Conservation (phyloP, 257 asterid species). For the Orobanche coerulescens region DNA sequence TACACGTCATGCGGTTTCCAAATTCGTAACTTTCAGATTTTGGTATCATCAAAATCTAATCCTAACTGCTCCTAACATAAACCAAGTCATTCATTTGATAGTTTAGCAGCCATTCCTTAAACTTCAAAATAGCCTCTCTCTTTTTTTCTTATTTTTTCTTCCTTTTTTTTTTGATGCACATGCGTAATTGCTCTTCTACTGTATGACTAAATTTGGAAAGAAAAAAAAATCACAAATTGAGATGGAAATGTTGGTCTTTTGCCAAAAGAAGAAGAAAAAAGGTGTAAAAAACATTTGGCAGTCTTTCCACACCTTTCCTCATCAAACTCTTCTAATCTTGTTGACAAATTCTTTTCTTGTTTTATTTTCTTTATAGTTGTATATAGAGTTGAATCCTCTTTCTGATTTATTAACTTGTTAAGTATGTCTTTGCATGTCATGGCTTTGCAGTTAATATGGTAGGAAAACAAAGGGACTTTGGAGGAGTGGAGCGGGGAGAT, state of each 20-base stretch:
- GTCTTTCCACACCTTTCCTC: neutral
- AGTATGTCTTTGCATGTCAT: conserved; percentile 20
- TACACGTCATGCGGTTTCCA: no score
- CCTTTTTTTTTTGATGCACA: neutral
- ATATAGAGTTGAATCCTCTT: conserved; percentile 2
- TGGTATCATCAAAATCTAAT: no score
- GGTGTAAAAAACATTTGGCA: neutral
- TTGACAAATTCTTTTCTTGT: neutral
- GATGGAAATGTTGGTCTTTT: conserved; percentile 10
- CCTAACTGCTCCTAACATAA: no score
- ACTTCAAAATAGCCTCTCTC: conserved; percentile 1
- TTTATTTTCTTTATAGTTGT: neutral
- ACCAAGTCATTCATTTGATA: neutral
- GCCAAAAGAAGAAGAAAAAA: neutral
- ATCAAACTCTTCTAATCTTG: conserved; percentile 7
- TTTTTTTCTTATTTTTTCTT: neutral
- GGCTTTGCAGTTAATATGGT: conserved; percentile 51
- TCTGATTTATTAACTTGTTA: neutral
- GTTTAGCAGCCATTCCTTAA: conserved; percentile 2
- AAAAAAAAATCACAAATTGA: neutral
- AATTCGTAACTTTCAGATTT: no score
- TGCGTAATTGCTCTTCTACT: neutral
- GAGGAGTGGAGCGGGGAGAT: conserved; percentile 82
- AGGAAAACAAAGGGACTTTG: conserved; percentile 77
- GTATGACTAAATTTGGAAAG: neutral